Conservation (phyloP, 2,329 filamentous ascomycete genomes). For the Aspergillus aculeatinus region DNA sequence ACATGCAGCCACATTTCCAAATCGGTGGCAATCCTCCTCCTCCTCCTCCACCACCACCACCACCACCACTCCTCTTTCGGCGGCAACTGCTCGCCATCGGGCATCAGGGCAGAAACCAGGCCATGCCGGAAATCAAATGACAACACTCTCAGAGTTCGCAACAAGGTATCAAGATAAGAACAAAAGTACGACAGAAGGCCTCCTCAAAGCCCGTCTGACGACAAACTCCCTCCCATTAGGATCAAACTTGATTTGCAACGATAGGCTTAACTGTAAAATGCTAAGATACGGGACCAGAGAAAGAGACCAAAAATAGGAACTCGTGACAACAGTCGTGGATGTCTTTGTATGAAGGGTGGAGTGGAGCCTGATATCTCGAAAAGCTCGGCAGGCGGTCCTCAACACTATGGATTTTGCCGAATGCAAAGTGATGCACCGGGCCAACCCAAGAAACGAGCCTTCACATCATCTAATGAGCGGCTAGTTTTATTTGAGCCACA, state of each 20-base stretch:
- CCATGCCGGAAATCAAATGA: constrained; percentile 1
- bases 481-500: not conserved
- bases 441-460: not conserved
- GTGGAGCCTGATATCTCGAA: not conserved
- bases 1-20: constrained; percentile 2
- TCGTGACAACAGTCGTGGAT: constrained; percentile 11
- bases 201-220: constrained; percentile 19
- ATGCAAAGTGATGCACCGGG: no score
- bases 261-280: not conserved
- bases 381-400: not conserved
- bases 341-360: not conserved
- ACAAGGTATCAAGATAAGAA: constrained; percentile 18
- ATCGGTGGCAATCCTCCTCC: not conserved
- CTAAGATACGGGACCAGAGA: constrained; percentile 1
- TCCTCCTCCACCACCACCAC: not conserved
- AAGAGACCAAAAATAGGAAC: constrained; percentile 6
- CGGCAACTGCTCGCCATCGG: not conserved
- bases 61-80: not conserved
- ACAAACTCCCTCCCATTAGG: constrained; percentile 4
- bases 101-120: not conserved
- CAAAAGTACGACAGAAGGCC: constrained; percentile 18
- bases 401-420: not conserved
- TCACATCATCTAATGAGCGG: not conserved
- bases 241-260: not conserved
- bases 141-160: not conserved